Evolutionary conservation across 176 grass and related monocot species (phyloP), one percentile per base, ranked within the genome.

Genomic region (Areca catechu): DNA sequence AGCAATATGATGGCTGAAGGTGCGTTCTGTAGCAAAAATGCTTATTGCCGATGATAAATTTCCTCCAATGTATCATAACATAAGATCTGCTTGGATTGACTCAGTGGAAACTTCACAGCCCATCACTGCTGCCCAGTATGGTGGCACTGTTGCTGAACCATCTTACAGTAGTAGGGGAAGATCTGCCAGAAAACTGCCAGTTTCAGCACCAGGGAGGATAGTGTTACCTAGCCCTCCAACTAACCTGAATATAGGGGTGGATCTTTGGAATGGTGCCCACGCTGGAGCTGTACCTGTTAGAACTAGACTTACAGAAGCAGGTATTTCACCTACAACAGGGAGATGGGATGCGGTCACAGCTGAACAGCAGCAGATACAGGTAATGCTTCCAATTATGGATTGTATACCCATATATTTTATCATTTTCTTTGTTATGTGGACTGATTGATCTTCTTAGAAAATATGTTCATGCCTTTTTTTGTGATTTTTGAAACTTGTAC

Each of bases 121-220:
- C 82, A 47, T 24, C 61, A 56, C 64, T 75, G 72, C 76, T 22
- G 15, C 24, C 34, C 48, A 58, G 22, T 80, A 62, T 60, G 57
- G 5, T 76, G 79, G 61, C 62, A 58, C 71, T 62, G 61, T 65
- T 22, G 60, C 71, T 6, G 82, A 78, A 60, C 82, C 73, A 49
- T 51, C 75, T 0, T 88, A 77, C 53, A 67, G 65, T 19, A 51
- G 63, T 19, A 90, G 77, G 54, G 80, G 60, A 22, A 90, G 80
- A 62, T 72, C 92, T 49, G 92, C 78, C 48, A 77, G 83, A 16
- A 97, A 97, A 72, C 86, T 97, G 52, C 92, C 80, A n/a, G 92
- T 97, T 43, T 97, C 92, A 24, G 92, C 92, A 22, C 92, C 92
- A 58, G 92, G 86, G 9, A 76, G 92, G 59, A 67, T 86, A 15